Conservation (phyloP, 1,284 basidiomycete genomes). For the Cutaneotrichosporon dermatis region DNA sequence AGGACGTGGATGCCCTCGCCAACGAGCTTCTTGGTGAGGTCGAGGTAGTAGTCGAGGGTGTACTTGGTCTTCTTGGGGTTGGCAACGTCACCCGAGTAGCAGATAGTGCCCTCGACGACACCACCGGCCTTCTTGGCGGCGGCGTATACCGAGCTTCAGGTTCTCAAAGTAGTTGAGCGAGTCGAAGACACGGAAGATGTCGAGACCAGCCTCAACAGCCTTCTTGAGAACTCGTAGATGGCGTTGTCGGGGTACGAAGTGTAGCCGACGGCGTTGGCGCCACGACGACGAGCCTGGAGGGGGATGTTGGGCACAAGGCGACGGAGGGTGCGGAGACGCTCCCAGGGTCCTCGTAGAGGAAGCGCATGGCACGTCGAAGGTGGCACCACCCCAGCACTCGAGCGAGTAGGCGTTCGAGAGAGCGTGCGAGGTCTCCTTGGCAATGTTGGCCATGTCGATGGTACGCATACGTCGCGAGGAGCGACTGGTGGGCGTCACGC, state of each 20-base stretch:
- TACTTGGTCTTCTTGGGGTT: conserved; percentile 96
- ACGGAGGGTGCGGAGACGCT: conserved; percentile 86
- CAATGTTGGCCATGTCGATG: conserved; percentile 97
- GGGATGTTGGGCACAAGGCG: conserved; percentile 98
- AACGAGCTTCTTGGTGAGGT: conserved; percentile 92
- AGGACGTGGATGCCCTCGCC: conserved; percentile 94
- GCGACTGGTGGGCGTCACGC: conserved; percentile 98
- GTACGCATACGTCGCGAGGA: conserved; percentile 97
- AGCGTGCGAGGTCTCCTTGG: conserved; percentile 93
- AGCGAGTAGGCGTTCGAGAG: conserved; percentile 93
- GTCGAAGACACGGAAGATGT: conserved; percentile 99
- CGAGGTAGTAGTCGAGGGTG: conserved; percentile 95
- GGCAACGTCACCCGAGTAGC: conserved; percentile 97
- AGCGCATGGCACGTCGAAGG: conserved; percentile 99
- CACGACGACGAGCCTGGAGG: conserved; percentile 97
- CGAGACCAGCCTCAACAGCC: conserved; percentile 96
- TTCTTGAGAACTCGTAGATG: conserved; percentile 97
- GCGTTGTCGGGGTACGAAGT: conserved; percentile 99
- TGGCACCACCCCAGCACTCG: conserved; percentile 99
- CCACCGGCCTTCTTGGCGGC: conserved; percentile 99
- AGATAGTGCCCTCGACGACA: conserved; percentile 95
- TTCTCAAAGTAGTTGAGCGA: conserved; percentile 97
- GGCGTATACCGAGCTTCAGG: conserved; percentile 95
- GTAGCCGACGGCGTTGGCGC: conserved; percentile 98
- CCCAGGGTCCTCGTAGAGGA: conserved; percentile 99